A percentile compares a stretch with the other conserved stretches of the same genome.
These are phyloP conservation scores for Pilobolus umbonatus DNA, from an alignment of 192 early-diverging fungal genomes.

Conservation along the genomic window DNA sequence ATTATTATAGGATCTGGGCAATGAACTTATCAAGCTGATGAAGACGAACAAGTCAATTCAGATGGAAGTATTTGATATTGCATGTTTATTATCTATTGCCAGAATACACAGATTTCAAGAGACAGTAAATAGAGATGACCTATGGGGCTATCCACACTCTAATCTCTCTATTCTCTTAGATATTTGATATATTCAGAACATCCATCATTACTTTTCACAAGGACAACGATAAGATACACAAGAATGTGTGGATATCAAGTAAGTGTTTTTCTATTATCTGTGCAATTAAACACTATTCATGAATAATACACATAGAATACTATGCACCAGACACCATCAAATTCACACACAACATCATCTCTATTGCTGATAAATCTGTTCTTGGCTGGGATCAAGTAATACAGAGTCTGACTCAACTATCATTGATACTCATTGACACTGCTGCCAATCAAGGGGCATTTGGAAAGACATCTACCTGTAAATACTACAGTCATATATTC, in stretches of 20 bases:
- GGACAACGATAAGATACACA: conserved; percentile 40
- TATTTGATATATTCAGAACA: conserved; percentile 45
- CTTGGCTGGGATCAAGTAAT: conserved; percentile 52
- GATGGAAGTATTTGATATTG: conserved; percentile 59
- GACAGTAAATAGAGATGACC: conserved; percentile 29
- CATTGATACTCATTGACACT: conserved; percentile 45
- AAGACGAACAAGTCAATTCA: conserved; percentile 35
- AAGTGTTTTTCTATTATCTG: neutral
- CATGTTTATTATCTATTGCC: conserved; percentile 62
- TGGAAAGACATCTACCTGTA: too few species aligned
- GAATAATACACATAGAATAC: conserved; percentile 13
- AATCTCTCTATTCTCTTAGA: conserved; percentile 16
- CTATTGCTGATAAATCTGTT: conserved; percentile 42
- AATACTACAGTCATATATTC: too few species aligned
- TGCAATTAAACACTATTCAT: conserved; percentile 19
- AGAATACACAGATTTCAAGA: conserved; percentile 69
- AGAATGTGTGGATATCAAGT: conserved; percentile 41
- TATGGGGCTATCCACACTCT: too few species aligned
- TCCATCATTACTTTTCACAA: conserved; percentile 40
- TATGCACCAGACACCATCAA: neutral
- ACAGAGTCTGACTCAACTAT: conserved; percentile 47
- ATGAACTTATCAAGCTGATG: conserved; percentile 49
- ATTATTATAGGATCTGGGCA: conserved; percentile 39
- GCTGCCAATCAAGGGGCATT: conserved; percentile 17
- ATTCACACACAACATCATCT: conserved; percentile 28